A percentile compares a stretch with the other conserved stretches of the same genome.
These are phyloP conservation scores for Globisporangium rhizosaccharum DNA, from an alignment of 352 stramenopile species.

Conservation along the genomic window DNA sequence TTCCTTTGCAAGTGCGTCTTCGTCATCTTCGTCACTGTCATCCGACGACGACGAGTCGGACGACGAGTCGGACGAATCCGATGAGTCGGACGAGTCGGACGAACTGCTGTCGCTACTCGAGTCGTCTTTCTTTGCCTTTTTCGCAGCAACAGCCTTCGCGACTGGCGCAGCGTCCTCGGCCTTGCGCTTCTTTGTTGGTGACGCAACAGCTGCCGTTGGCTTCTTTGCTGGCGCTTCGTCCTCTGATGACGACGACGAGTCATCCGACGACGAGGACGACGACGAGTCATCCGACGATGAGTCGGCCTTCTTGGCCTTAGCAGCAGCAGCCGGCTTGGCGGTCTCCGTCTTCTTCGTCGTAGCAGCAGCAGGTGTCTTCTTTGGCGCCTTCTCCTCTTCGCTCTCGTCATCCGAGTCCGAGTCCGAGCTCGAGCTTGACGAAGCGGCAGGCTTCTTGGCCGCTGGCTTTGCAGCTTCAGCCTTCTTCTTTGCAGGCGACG, in stretches of 20 bases:
- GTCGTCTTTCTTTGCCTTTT: slow-evolving; percentile 29
- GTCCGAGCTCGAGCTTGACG: slow-evolving; percentile 29
- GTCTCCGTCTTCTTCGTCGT: slow-evolving; percentile 26
- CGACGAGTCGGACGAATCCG: slow-evolving; percentile 20
- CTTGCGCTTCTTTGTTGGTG: slow-evolving; percentile 50
- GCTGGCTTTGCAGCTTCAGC: slow-evolving; percentile 8
- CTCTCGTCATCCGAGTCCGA: slow-evolving; percentile 51
- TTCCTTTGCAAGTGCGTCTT: slow-evolving; percentile 71
- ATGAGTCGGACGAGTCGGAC: slow-evolving; percentile 49
- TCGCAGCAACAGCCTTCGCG: slow-evolving; percentile 14
- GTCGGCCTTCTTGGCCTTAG: slow-evolving; percentile 17
- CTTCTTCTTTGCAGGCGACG: slow-evolving; percentile 16
- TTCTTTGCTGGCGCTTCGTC: slow-evolving; percentile 27
- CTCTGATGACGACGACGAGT: slow-evolving; percentile 21
- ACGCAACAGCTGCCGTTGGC: slow-evolving; percentile 16
- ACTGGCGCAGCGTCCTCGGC: slow-evolving; percentile 16
- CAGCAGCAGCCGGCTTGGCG: slow-evolving; percentile 9
- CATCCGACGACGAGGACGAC: slow-evolving; percentile 24
- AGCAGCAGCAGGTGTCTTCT: slow-evolving; percentile 9
- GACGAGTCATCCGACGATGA: slow-evolving; percentile 21
- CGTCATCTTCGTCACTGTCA: slow-evolving; percentile 36
- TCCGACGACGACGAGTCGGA: slow-evolving; percentile 31
- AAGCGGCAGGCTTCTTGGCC: slow-evolving; percentile 21
- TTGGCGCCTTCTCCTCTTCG: slow-evolving; percentile 29
- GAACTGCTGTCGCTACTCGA: slow-evolving; percentile 39